Percentiles rank a stretch among this genome's conserved stretches.
Evolutionary conservation across 2,329 filamentous ascomycete genomes (phyloP).

Genomic region (Beauveria caledonica): DNA sequence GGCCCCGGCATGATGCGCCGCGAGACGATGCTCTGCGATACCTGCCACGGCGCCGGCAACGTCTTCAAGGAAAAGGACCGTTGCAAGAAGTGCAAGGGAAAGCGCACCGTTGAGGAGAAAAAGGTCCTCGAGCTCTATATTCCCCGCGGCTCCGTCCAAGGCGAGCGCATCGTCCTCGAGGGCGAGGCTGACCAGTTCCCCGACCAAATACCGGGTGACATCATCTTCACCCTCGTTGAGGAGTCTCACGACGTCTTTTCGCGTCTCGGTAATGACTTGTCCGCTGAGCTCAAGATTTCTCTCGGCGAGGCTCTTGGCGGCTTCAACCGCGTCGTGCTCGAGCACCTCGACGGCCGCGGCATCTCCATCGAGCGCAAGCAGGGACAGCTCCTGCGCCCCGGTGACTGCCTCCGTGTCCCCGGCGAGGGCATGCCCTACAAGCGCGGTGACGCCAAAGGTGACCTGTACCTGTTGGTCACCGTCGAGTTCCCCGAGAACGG

Average conservation of each 20-base stretch:
- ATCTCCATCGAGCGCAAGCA: slow-evolving; percentile 72
- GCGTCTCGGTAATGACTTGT: slow-evolving; percentile 75
- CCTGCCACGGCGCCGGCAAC: slow-evolving; percentile 76
- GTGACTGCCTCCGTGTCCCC: slow-evolving; percentile 73
- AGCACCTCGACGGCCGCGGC: slow-evolving; percentile 87
- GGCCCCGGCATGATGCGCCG: slow-evolving; percentile 81
- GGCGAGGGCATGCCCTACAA: slow-evolving; percentile 96
- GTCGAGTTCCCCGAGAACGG: slow-evolving; percentile 83
- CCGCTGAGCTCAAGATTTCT: slow-evolving; percentile 71
- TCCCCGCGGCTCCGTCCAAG: slow-evolving; percentile 74
- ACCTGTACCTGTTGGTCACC: slow-evolving; percentile 79
- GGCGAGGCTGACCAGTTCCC: slow-evolving; percentile 92
- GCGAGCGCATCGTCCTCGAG: slow-evolving; percentile 81
- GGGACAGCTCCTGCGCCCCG: slow-evolving; percentile 75
- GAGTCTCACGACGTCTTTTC: slow-evolving; percentile 74
- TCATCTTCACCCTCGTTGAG: slow-evolving; percentile 82
- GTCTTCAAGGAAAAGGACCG: slow-evolving; percentile 94
- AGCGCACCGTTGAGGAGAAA: slow-evolving; percentile 75
- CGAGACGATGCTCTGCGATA: slow-evolving; percentile 69
- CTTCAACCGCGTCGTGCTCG: slow-evolving; percentile 83
- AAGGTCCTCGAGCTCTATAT: slow-evolving; percentile 97
- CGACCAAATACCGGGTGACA: slow-evolving; percentile 82
- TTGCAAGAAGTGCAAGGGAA: slow-evolving; percentile 98
- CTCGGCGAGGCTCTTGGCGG: slow-evolving; percentile 79
- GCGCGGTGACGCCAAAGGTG: slow-evolving; percentile 72